phyloP scores from a whole-genome alignment of 2,329 filamentous ascomycete genomes.

The Cladophialophora chaetospira region DNA sequence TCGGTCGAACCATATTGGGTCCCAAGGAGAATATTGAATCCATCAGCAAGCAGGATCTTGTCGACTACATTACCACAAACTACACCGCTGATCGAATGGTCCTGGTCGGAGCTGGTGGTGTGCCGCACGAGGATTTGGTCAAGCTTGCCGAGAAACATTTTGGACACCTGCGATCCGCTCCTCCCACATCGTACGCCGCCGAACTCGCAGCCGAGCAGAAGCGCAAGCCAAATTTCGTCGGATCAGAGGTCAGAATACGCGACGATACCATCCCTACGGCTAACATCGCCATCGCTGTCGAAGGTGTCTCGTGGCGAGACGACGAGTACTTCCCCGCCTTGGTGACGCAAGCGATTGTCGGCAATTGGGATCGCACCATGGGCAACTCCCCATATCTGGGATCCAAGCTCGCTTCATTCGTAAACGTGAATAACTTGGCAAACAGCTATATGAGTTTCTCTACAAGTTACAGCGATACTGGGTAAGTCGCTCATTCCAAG shows the following conservation, averaged over 20 bases:
- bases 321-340: constrained; percentile 98
- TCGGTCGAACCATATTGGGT: constrained; percentile 96
- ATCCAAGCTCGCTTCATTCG: constrained; percentile 94
- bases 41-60: constrained; percentile 87
- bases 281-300: constrained; percentile 97
- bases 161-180: constrained; percentile 71
- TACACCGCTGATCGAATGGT: constrained; percentile 99
- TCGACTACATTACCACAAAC: constrained; percentile 98
- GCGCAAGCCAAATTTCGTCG: constrained; percentile 90
- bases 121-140: constrained; percentile 92
- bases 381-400: constrained; percentile 96
- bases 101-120: constrained; percentile 88
- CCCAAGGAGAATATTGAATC: constrained; percentile 97
- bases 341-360: constrained; percentile 96
- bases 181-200: constrained; percentile 73
- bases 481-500: constrained; percentile 66
- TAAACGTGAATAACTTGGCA: constrained; percentile 92
- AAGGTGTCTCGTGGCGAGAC: constrained; percentile 99
- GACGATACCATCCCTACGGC: constrained; percentile 95
- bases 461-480: constrained; percentile 98
- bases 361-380: constrained; percentile 99
- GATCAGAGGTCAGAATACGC: constrained; percentile 91
- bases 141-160: constrained; percentile 98
- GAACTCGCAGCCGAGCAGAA: constrained; percentile 72
- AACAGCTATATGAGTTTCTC: constrained; percentile 99